Percentiles rank a stretch among this genome's conserved stretches.
Conservation (phyloP, 768 basidiomycete genomes). For the Kwoniella mangroviensis region DNA sequence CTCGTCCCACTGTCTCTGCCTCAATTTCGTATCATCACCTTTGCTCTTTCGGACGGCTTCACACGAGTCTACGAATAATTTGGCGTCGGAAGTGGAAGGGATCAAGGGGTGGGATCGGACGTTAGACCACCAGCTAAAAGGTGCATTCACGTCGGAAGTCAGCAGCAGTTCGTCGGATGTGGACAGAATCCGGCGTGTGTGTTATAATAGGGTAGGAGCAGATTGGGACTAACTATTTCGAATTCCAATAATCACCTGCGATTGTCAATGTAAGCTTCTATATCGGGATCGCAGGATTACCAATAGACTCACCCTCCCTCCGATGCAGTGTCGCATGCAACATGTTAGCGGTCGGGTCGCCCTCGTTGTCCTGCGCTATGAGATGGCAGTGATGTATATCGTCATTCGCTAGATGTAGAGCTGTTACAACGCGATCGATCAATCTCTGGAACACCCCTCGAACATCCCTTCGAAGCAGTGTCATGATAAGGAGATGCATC, state of each 20-base stretch:
- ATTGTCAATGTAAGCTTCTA: not conserved
- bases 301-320: conserved; percentile 46
- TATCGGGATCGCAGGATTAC: not conserved
- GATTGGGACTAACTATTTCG: conserved; percentile 48
- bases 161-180: too few relatives aligned
- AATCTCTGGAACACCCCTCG: too few relatives aligned
- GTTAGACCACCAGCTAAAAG: conserved; percentile 48
- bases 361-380: conserved; percentile 53
- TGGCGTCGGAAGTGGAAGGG: conserved; percentile 32
- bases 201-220: too few relatives aligned
- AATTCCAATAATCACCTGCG: conserved; percentile 56
- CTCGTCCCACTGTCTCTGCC: conserved; percentile 51
- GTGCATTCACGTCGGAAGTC: not conserved
- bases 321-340: conserved; percentile 55
- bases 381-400: conserved; percentile 51
- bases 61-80: conserved; percentile 51
- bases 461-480: too few relatives aligned
- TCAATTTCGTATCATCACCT: conserved; percentile 31
- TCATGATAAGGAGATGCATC: not conserved
- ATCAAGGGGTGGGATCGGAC: conserved; percentile 45
- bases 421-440: conserved; percentile 16
- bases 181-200: too few relatives aligned
- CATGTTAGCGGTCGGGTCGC: conserved; percentile 51
- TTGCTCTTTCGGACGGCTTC: conserved; percentile 30
- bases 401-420: conserved; percentile 54